Conservation (phyloP, 805 yeast genomes). For the Wickerhamomyces hampshirensis region DNA sequence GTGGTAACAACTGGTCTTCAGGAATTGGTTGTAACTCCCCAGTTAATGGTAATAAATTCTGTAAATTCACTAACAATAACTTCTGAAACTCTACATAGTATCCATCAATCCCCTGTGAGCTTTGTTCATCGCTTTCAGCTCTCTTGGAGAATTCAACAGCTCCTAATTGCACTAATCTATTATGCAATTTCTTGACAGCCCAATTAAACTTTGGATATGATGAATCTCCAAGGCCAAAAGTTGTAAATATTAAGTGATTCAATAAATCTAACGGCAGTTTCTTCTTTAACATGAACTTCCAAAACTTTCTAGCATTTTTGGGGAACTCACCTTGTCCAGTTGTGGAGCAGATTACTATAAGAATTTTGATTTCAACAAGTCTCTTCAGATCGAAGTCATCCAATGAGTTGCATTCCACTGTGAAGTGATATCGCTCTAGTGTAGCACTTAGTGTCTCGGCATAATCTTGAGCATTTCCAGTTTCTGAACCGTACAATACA, state of each 20-base stretch:
- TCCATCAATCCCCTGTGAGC: constrained; percentile 71
- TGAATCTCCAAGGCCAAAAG: constrained; percentile 92
- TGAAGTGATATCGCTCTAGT: constrained; percentile 49
- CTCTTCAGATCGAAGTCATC: constrained; percentile 57
- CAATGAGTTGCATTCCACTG: constrained; percentile 44
- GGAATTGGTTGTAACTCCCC: constrained; percentile 27
- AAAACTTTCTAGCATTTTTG: constrained; percentile 62
- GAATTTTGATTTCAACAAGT: constrained; percentile 42
- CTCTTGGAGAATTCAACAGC: constrained; percentile 66
- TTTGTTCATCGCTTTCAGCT: constrained; percentile 87
- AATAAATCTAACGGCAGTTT: constrained; percentile 60
- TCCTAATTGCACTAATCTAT: constrained; percentile 75
- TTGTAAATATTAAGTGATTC: constrained; percentile 55
- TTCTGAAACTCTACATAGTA: constrained; percentile 73
- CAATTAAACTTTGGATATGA: constrained; percentile 84
- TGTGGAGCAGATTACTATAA: constrained; percentile 72
- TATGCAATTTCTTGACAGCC: constrained; percentile 82
- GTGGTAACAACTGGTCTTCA: constrained; percentile 33
- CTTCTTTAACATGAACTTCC: constrained; percentile 67
- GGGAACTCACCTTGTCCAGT: constrained; percentile 97
- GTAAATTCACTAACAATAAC: constrained; percentile 35
- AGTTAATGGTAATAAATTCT: constrained; percentile 32
- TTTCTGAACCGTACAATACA: constrained; percentile 85
- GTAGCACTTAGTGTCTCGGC: constrained; percentile 59
- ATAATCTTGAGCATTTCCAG: constrained; percentile 86